Evolutionary conservation across 352 stramenopile species (phyloP).

Genomic region (Globisporangium paroecandrum): DNA sequence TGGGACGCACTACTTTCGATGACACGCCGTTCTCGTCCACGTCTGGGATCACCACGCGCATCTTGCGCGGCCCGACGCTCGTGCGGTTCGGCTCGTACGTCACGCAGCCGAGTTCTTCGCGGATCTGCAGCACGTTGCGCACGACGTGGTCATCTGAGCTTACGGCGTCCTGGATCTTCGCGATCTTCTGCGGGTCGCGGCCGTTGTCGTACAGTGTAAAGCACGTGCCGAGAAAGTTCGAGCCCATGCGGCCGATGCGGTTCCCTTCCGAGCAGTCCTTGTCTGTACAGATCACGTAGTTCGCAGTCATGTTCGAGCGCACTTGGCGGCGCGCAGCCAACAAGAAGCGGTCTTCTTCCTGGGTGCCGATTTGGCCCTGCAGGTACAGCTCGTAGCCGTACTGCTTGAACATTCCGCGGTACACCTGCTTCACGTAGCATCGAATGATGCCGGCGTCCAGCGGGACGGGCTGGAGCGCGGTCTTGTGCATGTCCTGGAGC

Average conservation of each 20-base stretch:
- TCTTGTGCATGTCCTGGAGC: constrained; percentile 74
- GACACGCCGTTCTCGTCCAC: constrained; percentile 78
- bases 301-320: constrained; percentile 86
- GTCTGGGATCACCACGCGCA: constrained; percentile 79
- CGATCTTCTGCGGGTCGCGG: constrained; percentile 84
- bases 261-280: constrained; percentile 67
- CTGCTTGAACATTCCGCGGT: constrained; percentile 85
- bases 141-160: constrained; percentile 59
- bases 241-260: constrained; percentile 86
- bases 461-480: constrained; percentile 70
- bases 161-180: constrained; percentile 83
- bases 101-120: constrained; percentile 79
- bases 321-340: constrained; percentile 74
- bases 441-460: constrained; percentile 84
- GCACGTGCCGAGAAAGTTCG: constrained; percentile 84
- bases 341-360: constrained; percentile 81
- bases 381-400: constrained; percentile 85
- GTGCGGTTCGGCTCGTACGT: constrained; percentile 87
- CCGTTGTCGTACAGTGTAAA: constrained; percentile 88
- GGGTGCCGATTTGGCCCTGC: constrained; percentile 78
- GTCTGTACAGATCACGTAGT: constrained; percentile 85
- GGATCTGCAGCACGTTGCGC: constrained; percentile 86
- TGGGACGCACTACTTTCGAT: constrained; percentile 81
- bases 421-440: constrained; percentile 87
- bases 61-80: constrained; percentile 81